Evolutionary conservation across 2,329 filamentous ascomycete species (phyloP), one percentile per base, ranked within the genome.

Genomic region (Stachybotrys elegans): DNA sequence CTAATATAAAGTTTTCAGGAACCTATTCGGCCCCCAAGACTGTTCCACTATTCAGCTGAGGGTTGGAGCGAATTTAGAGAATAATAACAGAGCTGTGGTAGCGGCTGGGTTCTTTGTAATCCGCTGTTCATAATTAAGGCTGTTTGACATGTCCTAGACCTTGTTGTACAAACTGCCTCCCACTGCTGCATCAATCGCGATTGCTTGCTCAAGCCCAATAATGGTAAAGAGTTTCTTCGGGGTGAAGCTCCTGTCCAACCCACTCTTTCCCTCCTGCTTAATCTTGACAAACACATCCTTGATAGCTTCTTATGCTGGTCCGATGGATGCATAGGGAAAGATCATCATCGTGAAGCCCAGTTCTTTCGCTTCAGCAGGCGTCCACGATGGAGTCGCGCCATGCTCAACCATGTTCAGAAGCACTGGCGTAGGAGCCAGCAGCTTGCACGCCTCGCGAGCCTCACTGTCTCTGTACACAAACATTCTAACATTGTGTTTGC

Each of bases 281-380:
- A 75, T 50, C 16, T 55, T 50, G 19, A 59, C 46, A 14, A 69
- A 52, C 4, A 59, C 66, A 19, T 65, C 63, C 29, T 57, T 58
- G 14, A 74, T 69, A 5, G 67, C 70, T 8, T 59, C 48, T 43
- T 71, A 71, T 0, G 69, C 73, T 5, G 74, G 71, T 12, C 66
- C 73, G 32, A 79, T 58, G 0, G 70, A 65, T 7, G 70, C 61
- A 40, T 70, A 71, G 5, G 77, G 76, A 53, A 76, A 79, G 44
- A 83, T 83, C 38, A 80, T 74, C 45, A 83, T 68, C 46, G 70
- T 69, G 59, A 77, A 83, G 1, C 79, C 80, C 52, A 81, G 66
- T 32, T 72, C 64, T 47, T 67, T 67, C 7, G 78, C 78, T 51
- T 82, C 73, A 0, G 70, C 59, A 3, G 70, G 71, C 2, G 69